phyloP scores from a whole-genome alignment of 148 eudicot species.

The Oxyria digyna region DNA sequence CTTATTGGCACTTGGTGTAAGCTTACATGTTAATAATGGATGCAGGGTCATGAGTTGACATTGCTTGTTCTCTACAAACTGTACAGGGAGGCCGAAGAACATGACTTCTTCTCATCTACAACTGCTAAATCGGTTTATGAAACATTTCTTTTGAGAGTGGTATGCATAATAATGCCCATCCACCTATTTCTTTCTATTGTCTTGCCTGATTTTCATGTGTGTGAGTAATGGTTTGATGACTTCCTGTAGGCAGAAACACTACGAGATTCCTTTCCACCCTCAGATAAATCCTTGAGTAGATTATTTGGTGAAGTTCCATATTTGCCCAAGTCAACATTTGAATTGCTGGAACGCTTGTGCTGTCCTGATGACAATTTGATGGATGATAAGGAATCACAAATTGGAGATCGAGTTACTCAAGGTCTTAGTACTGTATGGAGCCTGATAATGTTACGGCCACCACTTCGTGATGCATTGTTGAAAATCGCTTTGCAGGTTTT shows the following conservation, averaged over 20 bases:
- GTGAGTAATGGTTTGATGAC: constrained; percentile 8
- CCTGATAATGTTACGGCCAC: constrained; percentile 70
- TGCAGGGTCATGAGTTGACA: constrained; percentile 96
- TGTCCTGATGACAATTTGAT: constrained; percentile 54
- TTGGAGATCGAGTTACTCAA: constrained; percentile 92
- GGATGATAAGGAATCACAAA: constrained; percentile 56
- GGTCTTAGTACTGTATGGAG: constrained; percentile 92
- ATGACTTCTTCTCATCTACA: constrained; percentile 74
- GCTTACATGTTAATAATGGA: constrained; percentile 21
- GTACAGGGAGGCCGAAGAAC: constrained; percentile 86
- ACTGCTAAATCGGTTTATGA: constrained; percentile 91
- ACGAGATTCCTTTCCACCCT: constrained; percentile 78
- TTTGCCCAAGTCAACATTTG: constrained; percentile 65
- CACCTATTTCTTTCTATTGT: not conserved
- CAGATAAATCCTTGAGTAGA: constrained; percentile 78
- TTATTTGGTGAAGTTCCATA: constrained; percentile 84
- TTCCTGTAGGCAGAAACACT: constrained; percentile 75
- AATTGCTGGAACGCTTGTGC: constrained; percentile 62
- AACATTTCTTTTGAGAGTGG: constrained; percentile 77
- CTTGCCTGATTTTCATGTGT: not conserved
- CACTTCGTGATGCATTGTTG: constrained; percentile 59
- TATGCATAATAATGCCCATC: constrained; percentile 20
- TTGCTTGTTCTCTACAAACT: constrained; percentile 83
- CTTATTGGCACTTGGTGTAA: not conserved
- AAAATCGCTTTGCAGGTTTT: constrained; percentile 80